Conservation (phyloP, 257 asterid genomes). For the Catharanthus roseus region DNA sequence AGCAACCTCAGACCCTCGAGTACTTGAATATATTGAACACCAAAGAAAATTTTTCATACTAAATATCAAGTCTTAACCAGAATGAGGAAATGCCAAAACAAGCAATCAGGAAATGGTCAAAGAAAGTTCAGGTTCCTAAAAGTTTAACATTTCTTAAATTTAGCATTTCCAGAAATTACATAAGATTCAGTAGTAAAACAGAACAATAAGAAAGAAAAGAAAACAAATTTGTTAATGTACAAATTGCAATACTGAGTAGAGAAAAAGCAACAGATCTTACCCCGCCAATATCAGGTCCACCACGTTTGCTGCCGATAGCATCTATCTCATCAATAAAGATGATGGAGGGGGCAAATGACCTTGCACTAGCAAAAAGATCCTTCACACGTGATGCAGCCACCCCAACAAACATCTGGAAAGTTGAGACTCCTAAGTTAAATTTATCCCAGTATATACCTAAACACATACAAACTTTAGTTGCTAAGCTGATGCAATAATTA, state of each 20-base stretch:
- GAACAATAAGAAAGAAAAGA: background rate
- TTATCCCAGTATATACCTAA: background rate
- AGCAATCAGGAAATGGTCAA: background rate
- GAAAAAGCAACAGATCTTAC: constrained; percentile 40
- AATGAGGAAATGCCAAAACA: background rate
- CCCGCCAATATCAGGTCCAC: constrained; percentile 99
- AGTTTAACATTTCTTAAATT: background rate
- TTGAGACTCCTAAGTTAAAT: background rate
- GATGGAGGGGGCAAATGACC: constrained; percentile 95
- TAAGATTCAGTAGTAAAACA: background rate
- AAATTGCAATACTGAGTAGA: background rate
- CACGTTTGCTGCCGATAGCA: constrained; percentile 99
- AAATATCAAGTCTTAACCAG: background rate
- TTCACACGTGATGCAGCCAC: constrained; percentile 99
- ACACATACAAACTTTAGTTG: background rate
- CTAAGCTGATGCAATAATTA: background rate
- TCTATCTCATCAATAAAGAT: constrained; percentile 98
- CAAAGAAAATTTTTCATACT: background rate
- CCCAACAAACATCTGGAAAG: constrained; percentile 93
- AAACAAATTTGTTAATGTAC: background rate
- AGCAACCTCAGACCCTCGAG: background rate
- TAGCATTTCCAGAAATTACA: background rate
- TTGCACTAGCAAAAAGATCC: constrained; percentile 94
- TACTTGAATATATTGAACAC: background rate
- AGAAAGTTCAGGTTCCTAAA: background rate